Conservation (phyloP, 352 stramenopile genomes). For the Phytopythium litorale region DNA sequence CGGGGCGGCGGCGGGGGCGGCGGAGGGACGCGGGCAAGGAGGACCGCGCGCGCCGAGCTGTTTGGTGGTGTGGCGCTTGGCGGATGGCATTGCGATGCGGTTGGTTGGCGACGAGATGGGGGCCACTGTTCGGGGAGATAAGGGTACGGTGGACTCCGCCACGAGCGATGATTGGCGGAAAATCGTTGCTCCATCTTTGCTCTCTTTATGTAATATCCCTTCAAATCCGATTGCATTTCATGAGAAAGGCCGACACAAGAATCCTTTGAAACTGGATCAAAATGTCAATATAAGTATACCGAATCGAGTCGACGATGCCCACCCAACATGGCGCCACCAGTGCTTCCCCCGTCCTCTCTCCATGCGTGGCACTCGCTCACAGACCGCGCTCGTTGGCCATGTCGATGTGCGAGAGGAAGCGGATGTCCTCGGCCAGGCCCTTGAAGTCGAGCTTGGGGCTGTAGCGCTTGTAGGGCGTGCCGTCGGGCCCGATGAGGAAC, state of each 20-base stretch:
- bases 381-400: constrained; percentile 31
- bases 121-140: neutral
- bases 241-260: no score
- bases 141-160: neutral
- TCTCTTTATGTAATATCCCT: no score
- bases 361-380: constrained; percentile 9
- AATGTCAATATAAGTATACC: no score
- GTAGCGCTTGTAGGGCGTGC: constrained; percentile 77
- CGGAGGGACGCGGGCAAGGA: neutral
- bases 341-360: neutral
- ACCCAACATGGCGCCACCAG: neutral
- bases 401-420: constrained; percentile 51
- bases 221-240: no score
- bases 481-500: constrained; percentile 76
- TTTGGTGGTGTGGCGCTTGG: constrained; percentile 6
- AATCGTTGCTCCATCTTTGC: no score
- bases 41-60: neutral
- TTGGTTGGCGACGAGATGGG: neutral
- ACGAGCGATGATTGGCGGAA: no score
- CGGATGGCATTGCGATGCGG: neutral
- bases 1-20: neutral
- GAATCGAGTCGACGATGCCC: no score
- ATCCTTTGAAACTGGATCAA: no score
- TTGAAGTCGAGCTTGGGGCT: constrained; percentile 71
- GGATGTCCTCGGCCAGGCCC: constrained; percentile 59